A percentile compares a stretch with the other conserved stretches of the same genome.
Evolutionary conservation across 805 yeast genomes (phyloP).

Genomic region (Teunomyces kruisii): DNA sequence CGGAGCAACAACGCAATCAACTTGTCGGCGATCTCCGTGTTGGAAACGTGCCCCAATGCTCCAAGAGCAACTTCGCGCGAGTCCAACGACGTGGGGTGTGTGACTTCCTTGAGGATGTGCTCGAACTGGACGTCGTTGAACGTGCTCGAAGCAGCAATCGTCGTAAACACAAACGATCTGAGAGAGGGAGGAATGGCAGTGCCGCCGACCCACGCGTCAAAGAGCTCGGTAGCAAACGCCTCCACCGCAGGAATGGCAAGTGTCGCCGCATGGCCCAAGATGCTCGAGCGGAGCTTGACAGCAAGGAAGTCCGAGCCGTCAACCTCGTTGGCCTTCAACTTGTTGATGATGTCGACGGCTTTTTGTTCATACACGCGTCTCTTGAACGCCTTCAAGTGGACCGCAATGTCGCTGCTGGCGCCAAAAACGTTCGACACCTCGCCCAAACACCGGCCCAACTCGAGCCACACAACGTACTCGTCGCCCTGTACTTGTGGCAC

Average conservation of each 20-base stretch:
- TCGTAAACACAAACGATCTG: conserved; percentile 41
- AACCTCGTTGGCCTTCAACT: conserved; percentile 17
- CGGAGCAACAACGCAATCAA: conserved; percentile 43
- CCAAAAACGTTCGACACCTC: conserved; percentile 35
- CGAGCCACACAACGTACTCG: conserved; percentile 55
- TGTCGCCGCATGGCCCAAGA: conserved; percentile 42
- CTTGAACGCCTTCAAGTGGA: conserved; percentile 30
- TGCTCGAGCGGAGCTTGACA: conserved; percentile 34
- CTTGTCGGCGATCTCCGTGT: conserved; percentile 33
- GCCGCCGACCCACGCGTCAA: conserved; percentile 22
- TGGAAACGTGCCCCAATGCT: conserved; percentile 52
- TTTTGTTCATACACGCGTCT: conserved; percentile 30
- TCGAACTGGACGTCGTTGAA: conserved; percentile 35
- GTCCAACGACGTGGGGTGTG: conserved; percentile 54
- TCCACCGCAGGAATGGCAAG: conserved; percentile 38
- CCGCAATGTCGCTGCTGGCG: conserved; percentile 11
- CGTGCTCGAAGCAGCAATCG: conserved; percentile 39
- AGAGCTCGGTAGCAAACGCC: conserved; percentile 31
- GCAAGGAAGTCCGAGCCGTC: conserved; percentile 26
- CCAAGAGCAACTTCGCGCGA: conserved; percentile 55
- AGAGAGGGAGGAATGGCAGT: conserved; percentile 43
- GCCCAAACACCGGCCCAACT: conserved; percentile 43
- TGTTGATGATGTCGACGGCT: conserved; percentile 23
- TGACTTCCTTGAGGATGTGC: conserved; percentile 45
- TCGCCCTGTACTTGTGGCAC: conserved; percentile 33